phyloP scores from a whole-genome alignment of 2,329 filamentous ascomycete genomes.

The Pseudogymnoascus verrucosus region DNA sequence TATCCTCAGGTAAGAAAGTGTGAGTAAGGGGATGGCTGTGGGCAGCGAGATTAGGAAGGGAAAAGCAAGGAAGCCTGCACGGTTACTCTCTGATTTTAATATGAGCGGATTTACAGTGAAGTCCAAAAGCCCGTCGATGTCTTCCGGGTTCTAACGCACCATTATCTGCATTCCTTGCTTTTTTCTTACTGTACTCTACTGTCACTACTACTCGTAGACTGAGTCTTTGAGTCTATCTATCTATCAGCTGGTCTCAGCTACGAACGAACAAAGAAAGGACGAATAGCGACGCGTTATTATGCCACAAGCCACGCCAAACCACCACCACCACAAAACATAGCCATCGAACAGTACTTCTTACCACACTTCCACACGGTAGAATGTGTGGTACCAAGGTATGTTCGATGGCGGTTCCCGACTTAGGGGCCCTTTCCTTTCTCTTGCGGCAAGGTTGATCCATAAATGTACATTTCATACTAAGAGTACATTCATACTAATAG shows the following conservation, averaged over 20 bases:
- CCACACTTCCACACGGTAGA: neutral
- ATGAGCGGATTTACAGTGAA: neutral
- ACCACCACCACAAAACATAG: neutral
- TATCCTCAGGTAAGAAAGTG: neutral
- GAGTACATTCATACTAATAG: neutral
- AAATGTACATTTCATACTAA: neutral
- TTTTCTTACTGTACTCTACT: neutral
- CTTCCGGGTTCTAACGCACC: neutral
- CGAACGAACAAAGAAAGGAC: neutral
- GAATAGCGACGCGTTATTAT: neutral
- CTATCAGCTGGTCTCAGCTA: neutral
- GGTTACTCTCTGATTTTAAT: neutral
- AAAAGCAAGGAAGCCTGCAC: neutral
- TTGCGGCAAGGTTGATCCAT: neutral
- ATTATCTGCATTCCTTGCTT: constrained; percentile 8
- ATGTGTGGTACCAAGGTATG: neutral
- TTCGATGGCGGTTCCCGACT: neutral
- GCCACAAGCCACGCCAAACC: neutral
- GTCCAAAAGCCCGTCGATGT: neutral
- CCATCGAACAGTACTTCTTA: neutral
- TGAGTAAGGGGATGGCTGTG: neutral
- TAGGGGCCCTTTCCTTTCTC: neutral
- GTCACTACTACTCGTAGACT: neutral
- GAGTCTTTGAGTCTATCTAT: neutral
- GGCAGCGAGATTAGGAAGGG: neutral